Base-by-base conservation (phyloP, 306 rosid species). In the Pyrus pyrifolia region DNA sequence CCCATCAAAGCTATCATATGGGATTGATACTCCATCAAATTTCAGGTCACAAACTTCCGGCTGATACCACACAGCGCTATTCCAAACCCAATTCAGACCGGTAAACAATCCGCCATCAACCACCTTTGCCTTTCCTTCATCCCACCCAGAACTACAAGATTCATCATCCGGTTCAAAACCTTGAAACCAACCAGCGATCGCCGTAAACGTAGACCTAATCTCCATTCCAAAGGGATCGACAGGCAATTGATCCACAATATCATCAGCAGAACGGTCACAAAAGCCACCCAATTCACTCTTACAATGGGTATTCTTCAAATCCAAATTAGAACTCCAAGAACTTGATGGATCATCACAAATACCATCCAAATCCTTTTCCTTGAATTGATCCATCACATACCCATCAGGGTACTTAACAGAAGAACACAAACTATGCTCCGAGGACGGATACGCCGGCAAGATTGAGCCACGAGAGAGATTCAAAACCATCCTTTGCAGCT, bases 171-270 rank as follows among this genome's bases (percentile, higher is more conserved):
- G 71, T 44, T 85, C 83, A 23, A 85, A 83, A 81, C 81, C 80
- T 38, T 81, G 75, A 51, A 86, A 68, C 88, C 87, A 86, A 60
- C 85, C 88, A 9, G 88, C 77, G 79, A 91, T 73, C 8, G 84
- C 80, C 1, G 84, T 85, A 55, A 89, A 72, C 45, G 84, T 84
- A 49, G 91, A 85, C 76, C 79, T 75, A 17, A 74, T 73, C 71
- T 82, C 85, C 91, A 88, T 86, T 21, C 81, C 95, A 76, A 88
- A 89, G 33, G 97, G 97, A 81, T 91, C 97, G 64, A 46, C 71
- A 10, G 93, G 95, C 79, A 89, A 85, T n/a, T 23, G 81, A 82
- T 82, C 89, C 74, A 78, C 72, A 81, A 88, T 55, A 72, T 86
- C 97, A 75, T 85, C 88, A 73, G 3, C 76, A 57, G 29, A 64